Evolutionary conservation across 495 filamentous ascomycete genomes (phyloP).

Genomic region (Podospora didyma): DNA sequence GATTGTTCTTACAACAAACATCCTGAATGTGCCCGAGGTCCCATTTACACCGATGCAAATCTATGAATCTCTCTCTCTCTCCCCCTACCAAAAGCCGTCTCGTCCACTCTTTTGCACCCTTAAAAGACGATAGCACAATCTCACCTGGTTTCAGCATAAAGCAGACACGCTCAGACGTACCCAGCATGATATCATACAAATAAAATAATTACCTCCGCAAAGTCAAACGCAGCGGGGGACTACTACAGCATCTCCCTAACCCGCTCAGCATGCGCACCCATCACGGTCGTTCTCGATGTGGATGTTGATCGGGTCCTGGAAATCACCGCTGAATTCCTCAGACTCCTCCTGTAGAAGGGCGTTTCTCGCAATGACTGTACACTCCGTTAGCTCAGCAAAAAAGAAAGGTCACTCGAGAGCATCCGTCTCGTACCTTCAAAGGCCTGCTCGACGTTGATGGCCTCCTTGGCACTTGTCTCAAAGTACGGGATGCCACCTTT

Average conservation of each 20-base stretch:
- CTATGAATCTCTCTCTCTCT: constrained; percentile 4
- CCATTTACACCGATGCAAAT: constrained; percentile 17
- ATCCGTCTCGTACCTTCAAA: constrained; percentile 71
- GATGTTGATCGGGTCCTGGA: constrained; percentile 96
- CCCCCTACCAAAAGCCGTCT: not conserved
- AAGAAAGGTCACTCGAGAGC: not conserved
- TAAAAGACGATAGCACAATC: not conserved
- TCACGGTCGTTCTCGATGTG: constrained; percentile 86
- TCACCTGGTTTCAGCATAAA: constrained; percentile 1
- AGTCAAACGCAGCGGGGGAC: not conserved
- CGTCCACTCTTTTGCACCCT: not conserved
- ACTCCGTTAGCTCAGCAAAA: constrained; percentile 14
- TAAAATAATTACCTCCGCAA: not conserved
- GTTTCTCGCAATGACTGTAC: constrained; percentile 88
- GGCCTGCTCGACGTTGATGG: constrained; percentile 95
- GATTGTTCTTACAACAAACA: constrained; percentile 6
- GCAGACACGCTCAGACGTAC: constrained; percentile 15
- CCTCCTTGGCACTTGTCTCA: constrained; percentile 98
- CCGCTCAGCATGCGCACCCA: constrained; percentile 77
- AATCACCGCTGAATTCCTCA: constrained; percentile 87
- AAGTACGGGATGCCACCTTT: constrained; percentile 98
- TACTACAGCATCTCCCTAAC: not conserved
- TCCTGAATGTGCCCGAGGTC: constrained; percentile 1
- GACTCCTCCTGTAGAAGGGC: constrained; percentile 95
- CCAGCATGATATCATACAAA: constrained; percentile 33